These are phyloP conservation scores for Naegleria gruberi DNA, from an alignment of 208 protist genomes.

Conservation along the genomic window DNA sequence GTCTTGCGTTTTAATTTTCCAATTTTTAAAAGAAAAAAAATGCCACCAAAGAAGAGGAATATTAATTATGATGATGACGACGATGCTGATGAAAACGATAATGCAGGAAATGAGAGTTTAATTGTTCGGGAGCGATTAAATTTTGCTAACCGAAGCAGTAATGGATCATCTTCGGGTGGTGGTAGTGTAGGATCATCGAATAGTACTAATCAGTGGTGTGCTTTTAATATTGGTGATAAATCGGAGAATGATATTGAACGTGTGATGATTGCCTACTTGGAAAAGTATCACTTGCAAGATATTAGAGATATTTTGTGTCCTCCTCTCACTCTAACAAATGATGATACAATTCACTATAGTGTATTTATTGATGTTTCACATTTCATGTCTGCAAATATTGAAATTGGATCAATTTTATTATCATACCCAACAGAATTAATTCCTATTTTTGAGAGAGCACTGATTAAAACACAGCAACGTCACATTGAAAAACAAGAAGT, in stretches of 20 bases:
- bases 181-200: too few species aligned
- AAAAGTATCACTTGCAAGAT: background rate
- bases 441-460: slow-evolving; percentile 41
- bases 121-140: too few species aligned
- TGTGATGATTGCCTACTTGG: background rate
- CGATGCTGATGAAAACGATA: too few species aligned
- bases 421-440: slow-evolving; percentile 35
- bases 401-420: slow-evolving; percentile 38
- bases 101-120: too few species aligned
- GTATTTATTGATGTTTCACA: background rate
- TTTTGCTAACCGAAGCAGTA: too few species aligned
- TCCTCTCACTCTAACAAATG: background rate
- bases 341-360: background rate
- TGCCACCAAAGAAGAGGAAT: too few species aligned
- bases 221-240: background rate
- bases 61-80: too few species aligned
- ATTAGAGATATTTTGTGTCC: background rate
- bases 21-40: too few species aligned
- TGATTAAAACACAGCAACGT: slow-evolving; percentile 26
- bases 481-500: slow-evolving; percentile 9
- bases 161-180: too few species aligned
- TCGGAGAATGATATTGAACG: background rate
- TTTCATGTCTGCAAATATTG: slow-evolving; percentile 28
- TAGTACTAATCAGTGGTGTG: background rate
- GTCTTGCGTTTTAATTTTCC: too few species aligned